Percentiles rank a stretch among this genome's conserved stretches.
These are phyloP conservation scores for Lepidium didymum DNA, from an alignment of 345 rosid species.

Conservation along the genomic window DNA sequence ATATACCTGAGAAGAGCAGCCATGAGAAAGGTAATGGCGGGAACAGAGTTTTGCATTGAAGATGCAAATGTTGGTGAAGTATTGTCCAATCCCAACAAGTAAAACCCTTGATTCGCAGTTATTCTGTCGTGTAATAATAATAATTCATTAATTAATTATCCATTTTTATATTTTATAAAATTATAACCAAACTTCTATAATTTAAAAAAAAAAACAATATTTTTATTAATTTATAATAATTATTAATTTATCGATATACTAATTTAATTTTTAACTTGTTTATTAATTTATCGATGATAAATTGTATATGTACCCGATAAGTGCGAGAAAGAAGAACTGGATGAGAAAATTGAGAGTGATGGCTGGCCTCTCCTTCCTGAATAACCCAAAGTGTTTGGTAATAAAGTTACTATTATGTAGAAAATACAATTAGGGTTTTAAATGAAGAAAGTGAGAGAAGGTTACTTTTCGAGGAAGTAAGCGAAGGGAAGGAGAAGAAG, in stretches of 20 bases:
- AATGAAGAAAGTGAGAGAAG: not conserved
- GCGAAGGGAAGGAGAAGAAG: constrained; percentile 93
- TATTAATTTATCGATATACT: no score
- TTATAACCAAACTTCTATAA: no score
- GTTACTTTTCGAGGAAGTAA: constrained; percentile 90
- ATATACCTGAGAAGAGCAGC: constrained; percentile 73
- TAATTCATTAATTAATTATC: not conserved
- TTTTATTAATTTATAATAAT: no score
- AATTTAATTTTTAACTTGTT: no score
- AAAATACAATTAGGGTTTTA: not conserved
- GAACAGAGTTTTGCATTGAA: constrained; percentile 97
- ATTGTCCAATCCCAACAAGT: constrained; percentile 85
- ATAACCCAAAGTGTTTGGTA: not conserved
- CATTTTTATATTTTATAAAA: not conserved
- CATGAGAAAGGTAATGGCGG: constrained; percentile 98
- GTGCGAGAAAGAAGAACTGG: constrained; percentile 90
- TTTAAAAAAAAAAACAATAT: no score
- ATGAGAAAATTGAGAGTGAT: constrained; percentile 63
- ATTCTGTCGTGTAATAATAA: constrained; percentile 51
- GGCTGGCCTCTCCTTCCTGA: constrained; percentile 96
- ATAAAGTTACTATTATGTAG: not conserved
- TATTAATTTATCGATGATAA: no score
- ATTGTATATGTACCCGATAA: constrained; percentile 52
- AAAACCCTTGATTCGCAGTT: constrained; percentile 97
- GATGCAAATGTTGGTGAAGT: constrained; percentile 98